Percentiles rank a stretch among this genome's conserved stretches.
Conservation (phyloP, 2,329 filamentous ascomycete genomes). For the Cladorrhinum sp. region DNA sequence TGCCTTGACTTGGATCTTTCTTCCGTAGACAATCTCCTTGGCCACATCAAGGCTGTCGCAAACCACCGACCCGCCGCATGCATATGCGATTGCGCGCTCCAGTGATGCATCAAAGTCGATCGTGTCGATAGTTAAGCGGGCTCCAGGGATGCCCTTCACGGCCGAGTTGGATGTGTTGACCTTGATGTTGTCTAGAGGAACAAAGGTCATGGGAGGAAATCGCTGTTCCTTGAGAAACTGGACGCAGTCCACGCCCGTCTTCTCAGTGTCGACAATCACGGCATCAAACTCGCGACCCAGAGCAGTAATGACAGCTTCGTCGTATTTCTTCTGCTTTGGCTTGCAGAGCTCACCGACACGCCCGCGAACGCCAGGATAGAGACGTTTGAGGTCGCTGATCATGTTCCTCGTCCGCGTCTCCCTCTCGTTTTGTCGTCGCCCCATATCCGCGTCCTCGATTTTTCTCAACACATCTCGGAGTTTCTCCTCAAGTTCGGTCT, state of each 20-base stretch:
- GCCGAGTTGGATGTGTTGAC: conserved; percentile 87
- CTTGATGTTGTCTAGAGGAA: conserved; percentile 95
- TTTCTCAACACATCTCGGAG: conserved; percentile 76
- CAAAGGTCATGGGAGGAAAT: conserved; percentile 84
- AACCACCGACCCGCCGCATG: conserved; percentile 90
- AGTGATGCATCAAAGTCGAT: conserved; percentile 88
- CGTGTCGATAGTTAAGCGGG: conserved; percentile 88
- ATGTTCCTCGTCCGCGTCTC: conserved; percentile 78
- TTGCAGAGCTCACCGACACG: conserved; percentile 89
- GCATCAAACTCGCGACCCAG: conserved; percentile 92
- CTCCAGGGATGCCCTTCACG: conserved; percentile 82
- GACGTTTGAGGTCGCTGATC: conserved; percentile 79
- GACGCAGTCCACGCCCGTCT: conserved; percentile 90
- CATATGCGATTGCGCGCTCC: conserved; percentile 90
- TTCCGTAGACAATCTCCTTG: conserved; percentile 84
- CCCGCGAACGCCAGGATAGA: conserved; percentile 88
- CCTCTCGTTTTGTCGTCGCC: conserved; percentile 78
- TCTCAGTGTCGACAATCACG: conserved; percentile 91
- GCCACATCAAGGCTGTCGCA: conserved; percentile 85
- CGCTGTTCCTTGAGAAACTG: conserved; percentile 90
- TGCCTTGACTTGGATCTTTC: conserved; percentile 83
- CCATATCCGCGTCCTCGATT: conserved; percentile 80
- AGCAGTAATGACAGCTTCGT: conserved; percentile 87
- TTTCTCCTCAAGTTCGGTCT: conserved; percentile 89
- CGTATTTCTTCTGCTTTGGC: conserved; percentile 95